A percentile compares a stretch with the other conserved stretches of the same genome.
Conservation (phyloP, 371 early-diverging fungal genomes). For the Paraphysoderma sedebokerense region DNA sequence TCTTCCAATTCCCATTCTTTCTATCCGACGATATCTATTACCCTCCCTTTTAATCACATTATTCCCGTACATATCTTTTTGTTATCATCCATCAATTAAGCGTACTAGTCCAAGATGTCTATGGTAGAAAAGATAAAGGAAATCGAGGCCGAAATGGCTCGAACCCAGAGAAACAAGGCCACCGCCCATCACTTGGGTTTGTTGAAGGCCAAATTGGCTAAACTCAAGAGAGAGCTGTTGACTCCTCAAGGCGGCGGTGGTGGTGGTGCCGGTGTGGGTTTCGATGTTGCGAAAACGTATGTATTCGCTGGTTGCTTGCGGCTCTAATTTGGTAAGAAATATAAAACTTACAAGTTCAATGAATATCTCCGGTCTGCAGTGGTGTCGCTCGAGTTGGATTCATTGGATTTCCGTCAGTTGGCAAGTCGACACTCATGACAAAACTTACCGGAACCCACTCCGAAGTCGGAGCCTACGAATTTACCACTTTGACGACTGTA, state of each 20-base stretch:
- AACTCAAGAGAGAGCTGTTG: constrained; percentile 64
- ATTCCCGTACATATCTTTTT: no score
- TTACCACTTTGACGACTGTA: constrained; percentile 96
- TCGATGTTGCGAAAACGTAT: constrained; percentile 94
- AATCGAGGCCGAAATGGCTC: constrained; percentile 33
- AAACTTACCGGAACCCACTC: constrained; percentile 92
- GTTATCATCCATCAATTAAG: no score
- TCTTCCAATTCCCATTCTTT: no score
- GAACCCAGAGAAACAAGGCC: constrained; percentile 4
- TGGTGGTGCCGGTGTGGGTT: constrained; percentile 63
- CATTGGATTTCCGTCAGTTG: constrained; percentile 90
- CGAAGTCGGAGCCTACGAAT: constrained; percentile 90
- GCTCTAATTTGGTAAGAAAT: not conserved
- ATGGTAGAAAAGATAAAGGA: constrained; percentile 60
- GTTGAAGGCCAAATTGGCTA: constrained; percentile 9
- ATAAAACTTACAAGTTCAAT: not conserved
- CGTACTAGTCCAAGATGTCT: constrained; percentile 24
- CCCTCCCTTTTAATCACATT: no score
- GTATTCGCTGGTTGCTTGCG: no score
- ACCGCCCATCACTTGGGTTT: not conserved
- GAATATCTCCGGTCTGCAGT: not conserved
- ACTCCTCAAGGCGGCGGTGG: constrained; percentile 69
- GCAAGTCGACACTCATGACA: constrained; percentile 91
- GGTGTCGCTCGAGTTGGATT: constrained; percentile 93
- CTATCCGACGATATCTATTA: no score